A percentile compares a stretch with the other conserved stretches of the same genome.
Conservation (phyloP, 805 yeast genomes). For the Schwanniomyces sp. region DNA sequence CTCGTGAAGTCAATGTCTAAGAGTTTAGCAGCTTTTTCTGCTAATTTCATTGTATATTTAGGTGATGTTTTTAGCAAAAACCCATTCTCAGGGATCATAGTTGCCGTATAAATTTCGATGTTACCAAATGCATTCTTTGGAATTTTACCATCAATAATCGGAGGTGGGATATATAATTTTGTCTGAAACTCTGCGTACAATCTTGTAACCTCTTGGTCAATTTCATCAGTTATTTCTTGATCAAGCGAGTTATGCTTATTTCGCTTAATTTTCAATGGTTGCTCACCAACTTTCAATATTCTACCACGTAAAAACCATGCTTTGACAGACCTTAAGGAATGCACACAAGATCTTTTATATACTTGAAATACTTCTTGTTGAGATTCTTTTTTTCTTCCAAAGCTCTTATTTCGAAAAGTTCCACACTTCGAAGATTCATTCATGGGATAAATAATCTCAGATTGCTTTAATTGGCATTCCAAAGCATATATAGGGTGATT, state of each 20-base stretch:
- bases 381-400: constrained; percentile 28
- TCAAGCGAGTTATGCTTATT: constrained; percentile 12
- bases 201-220: constrained; percentile 53
- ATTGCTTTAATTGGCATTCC: constrained; percentile 68
- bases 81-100: constrained; percentile 86
- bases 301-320: constrained; percentile 89
- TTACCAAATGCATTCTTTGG: constrained; percentile 81
- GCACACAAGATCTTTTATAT: constrained; percentile 66
- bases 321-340: constrained; percentile 64
- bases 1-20: constrained; percentile 77
- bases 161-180: constrained; percentile 64
- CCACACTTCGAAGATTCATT: constrained; percentile 64
- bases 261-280: constrained; percentile 54
- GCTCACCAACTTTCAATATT: constrained; percentile 65
- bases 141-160: constrained; percentile 63
- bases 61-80: constrained; percentile 43
- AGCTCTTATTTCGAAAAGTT: constrained; percentile 48
- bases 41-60: constrained; percentile 40
- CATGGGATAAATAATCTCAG: constrained; percentile 70
- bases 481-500: constrained; percentile 85
- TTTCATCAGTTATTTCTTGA: constrained; percentile 26
- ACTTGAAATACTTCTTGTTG: constrained; percentile 49
- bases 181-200: constrained; percentile 82
- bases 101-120: constrained; percentile 71
- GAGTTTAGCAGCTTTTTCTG: constrained; percentile 69